A percentile compares a stretch with the other conserved stretches of the same genome.
Conservation (phyloP, 345 rosid genomes). For the Eucalyptus tenuipes region DNA sequence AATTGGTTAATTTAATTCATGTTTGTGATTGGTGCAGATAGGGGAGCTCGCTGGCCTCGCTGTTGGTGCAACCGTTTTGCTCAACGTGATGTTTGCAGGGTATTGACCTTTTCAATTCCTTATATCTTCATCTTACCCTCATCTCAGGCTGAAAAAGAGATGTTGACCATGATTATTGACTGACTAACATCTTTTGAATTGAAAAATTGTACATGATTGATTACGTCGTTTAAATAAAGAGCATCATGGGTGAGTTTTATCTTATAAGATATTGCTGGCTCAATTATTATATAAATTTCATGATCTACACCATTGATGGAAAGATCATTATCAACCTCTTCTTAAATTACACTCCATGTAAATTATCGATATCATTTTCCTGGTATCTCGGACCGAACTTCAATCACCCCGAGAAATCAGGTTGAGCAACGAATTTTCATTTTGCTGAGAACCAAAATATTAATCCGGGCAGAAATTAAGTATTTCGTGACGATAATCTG, state of each 20-base stretch:
- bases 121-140: background rate
- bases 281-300: background rate
- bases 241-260: background rate
- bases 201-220: background rate
- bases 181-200: background rate
- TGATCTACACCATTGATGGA: background rate
- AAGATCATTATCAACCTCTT: background rate
- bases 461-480: background rate
- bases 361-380: background rate
- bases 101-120: background rate
- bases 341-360: background rate
- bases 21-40: background rate
- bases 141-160: background rate
- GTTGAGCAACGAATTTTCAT: background rate
- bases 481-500: background rate
- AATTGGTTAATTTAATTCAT: background rate
- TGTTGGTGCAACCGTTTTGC: constrained; percentile 38
- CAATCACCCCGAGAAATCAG: background rate
- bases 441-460: background rate
- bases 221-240: background rate
- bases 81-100: constrained; percentile 48
- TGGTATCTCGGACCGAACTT: background rate
- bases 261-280: no score
- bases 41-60: constrained; percentile 36
- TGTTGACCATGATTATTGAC: background rate